Conservation (phyloP, 108 stramenopile species). For the Phaeodactylum tricornutum region DNA sequence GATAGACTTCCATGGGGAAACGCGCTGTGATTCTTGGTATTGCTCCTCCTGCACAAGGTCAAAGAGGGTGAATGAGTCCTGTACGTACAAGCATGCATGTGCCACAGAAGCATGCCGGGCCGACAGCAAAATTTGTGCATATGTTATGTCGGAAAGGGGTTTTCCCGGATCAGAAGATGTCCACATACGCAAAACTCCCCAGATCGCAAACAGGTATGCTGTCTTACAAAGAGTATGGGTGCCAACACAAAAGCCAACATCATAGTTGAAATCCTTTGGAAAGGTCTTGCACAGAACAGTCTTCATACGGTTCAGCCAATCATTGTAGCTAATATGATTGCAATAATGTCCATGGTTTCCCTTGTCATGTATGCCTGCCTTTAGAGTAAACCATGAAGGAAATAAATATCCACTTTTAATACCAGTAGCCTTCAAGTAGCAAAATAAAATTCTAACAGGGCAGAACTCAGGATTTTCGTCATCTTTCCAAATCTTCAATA, state of each 20-base stretch:
- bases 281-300: not conserved
- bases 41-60: not conserved
- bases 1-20: not conserved
- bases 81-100: not conserved
- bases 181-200: not conserved
- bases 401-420: not conserved
- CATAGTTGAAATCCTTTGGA: not conserved
- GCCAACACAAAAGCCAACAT: not conserved
- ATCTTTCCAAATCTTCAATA: not conserved
- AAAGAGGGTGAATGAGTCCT: not conserved
- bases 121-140: not conserved
- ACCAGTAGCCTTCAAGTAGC: slow-evolving; percentile 2
- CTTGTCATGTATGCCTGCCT: too few species aligned
- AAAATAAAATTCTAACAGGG: not conserved
- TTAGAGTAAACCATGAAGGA: not conserved
- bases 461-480: slow-evolving; percentile 9
- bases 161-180: too few species aligned
- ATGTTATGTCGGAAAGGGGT: not conserved
- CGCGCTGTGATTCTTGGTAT: not conserved
- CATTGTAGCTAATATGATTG: not conserved
- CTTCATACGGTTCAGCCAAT: not conserved
- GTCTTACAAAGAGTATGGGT: not conserved
- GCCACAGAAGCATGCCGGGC: not conserved
- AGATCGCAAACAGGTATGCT: not conserved
- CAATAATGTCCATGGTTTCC: not conserved